Evolutionary conservation across 768 basidiomycete genomes (phyloP).

Genomic region (Panaeolus cyanescens): DNA sequence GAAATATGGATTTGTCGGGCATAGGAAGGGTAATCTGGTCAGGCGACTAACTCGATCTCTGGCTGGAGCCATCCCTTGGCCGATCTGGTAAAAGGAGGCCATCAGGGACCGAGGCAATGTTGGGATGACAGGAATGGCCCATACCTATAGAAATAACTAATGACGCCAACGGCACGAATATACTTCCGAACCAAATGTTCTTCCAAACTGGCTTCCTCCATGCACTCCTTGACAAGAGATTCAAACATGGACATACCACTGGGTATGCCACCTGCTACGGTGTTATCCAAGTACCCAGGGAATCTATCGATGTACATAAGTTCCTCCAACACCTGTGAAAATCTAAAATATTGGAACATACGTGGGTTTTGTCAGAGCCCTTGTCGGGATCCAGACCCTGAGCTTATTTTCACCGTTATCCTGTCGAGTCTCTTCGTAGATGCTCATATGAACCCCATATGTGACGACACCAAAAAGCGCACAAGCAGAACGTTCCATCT

Average conservation of each 20-base stretch:
- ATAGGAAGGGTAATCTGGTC: not conserved
- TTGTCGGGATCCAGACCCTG: slow-evolving; percentile 85
- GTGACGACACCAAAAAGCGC: slow-evolving; percentile 88
- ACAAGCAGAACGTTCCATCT: slow-evolving; percentile 89
- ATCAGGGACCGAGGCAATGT: not conserved
- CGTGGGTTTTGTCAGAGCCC: slow-evolving; percentile 89
- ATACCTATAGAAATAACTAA: slow-evolving; percentile 84
- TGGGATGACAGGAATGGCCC: not conserved
- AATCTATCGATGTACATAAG: slow-evolving; percentile 47
- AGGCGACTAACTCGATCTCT: slow-evolving; percentile 69
- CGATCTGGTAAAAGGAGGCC: slow-evolving; percentile 39
- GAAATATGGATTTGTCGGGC: slow-evolving; percentile 1
- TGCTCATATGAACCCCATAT: slow-evolving; percentile 90
- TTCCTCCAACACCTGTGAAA: not conserved
- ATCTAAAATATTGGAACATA: slow-evolving; percentile 35
- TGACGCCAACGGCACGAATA: slow-evolving; percentile 61
- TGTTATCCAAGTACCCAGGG: slow-evolving; percentile 89
- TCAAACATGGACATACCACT: slow-evolving; percentile 74
- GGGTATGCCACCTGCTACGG: slow-evolving; percentile 89
- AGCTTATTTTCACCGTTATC: slow-evolving; percentile 40
- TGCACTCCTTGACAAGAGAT: slow-evolving; percentile 85
- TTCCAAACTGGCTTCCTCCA: slow-evolving; percentile 88
- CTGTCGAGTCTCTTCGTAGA: slow-evolving; percentile 49
- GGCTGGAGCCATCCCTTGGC: slow-evolving; percentile 81
- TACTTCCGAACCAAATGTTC: slow-evolving; percentile 63